Base-by-base conservation (phyloP, 139 green algal genomes). In the Chlorella ohadii region DNA sequence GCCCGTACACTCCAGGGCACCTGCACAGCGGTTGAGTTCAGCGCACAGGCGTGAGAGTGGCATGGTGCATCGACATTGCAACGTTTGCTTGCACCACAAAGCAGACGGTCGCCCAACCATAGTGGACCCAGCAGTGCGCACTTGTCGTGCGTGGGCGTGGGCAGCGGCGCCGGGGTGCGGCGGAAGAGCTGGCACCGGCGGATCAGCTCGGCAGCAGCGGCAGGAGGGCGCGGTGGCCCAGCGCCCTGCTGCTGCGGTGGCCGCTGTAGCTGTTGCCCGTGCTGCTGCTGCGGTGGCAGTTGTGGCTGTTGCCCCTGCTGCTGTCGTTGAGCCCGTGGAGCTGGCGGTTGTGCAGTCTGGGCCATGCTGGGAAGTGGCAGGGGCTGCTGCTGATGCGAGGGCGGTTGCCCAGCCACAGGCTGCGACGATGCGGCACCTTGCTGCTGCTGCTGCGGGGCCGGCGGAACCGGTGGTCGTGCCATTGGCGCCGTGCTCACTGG, bases 1-100 rank as follows among this genome's bases (percentile, higher is more conserved):
- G 75, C 3, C 77, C 82, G 20, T 84, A 91, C 27, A 91, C 81
- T 4, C 88, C 88, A 44, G 88, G 88, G 64, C 88, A 91, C 28
- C 85, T 88, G 85, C 72, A 68, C 28, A 16, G 25, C 25, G 13
- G 28, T 68, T 22, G 51, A 13, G 51, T 59, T 11, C 7, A 55
- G 51, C 12, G 51, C 15, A 22, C 51, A 22, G 2, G 22, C 51
- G 15, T 6, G 7, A 55, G 51, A 13, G 51, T 59, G 2, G 12
- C 19, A 2, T 34, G 64, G n/a, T 71, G 61, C 28, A 20, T n/a
- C 63, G 16, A 5, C 1, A 0, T 68, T 44, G 17, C 12, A 31
- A 22, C 19, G 12, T 31, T 9, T 51, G 17, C 13, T 51, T 28
- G 59, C 27, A 68, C 1, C 63, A 68, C 19, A 16, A 16, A 20